Evolutionary conservation across 139 green algal species (phyloP).

Genomic region (Asterochloris sp.): DNA sequence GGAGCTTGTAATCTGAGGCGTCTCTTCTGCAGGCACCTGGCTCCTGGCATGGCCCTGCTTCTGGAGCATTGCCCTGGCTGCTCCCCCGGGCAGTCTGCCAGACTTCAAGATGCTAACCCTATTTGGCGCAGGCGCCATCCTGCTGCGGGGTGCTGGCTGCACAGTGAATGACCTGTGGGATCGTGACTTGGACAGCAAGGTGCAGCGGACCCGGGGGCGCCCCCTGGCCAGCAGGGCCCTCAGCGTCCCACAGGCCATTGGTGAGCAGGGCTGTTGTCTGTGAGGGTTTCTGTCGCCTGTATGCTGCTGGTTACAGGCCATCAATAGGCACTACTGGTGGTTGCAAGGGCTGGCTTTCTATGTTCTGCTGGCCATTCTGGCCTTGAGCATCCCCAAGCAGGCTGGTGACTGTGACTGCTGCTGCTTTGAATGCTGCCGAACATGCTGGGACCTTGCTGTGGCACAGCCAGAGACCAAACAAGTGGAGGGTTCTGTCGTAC

Average conservation of each 20-base stretch:
- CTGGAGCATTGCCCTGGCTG: slow-evolving; percentile 91
- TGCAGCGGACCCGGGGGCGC: slow-evolving; percentile 68
- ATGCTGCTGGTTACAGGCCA: too few species aligned
- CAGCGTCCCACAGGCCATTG: slow-evolving; percentile 25
- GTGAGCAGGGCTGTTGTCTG: slow-evolving; percentile 22
- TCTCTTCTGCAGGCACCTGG: slow-evolving; percentile 61
- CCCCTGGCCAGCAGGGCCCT: slow-evolving; percentile 69
- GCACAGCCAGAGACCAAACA: too few species aligned
- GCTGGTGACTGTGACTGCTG: too few species aligned
- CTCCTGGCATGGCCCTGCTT: slow-evolving; percentile 90
- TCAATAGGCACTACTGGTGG: neutral
- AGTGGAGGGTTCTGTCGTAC: too few species aligned
- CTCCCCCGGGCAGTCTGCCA: slow-evolving; percentile 63
- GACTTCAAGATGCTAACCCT: slow-evolving; percentile 68
- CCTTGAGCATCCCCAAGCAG: neutral
- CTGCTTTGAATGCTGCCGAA: too few species aligned
- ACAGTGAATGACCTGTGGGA: slow-evolving; percentile 99
- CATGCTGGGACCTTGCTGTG: too few species aligned
- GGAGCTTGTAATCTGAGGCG: neutral
- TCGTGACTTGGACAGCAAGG: slow-evolving; percentile 70
- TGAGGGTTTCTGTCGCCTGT: too few species aligned
- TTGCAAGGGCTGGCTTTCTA: neutral
- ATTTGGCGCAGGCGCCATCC: slow-evolving; percentile 81
- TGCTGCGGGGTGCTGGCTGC: slow-evolving; percentile 89
- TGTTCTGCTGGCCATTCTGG: neutral